Conservation (phyloP, 2,329 filamentous ascomycete species). For the Colletotrichum tropicale region DNA sequence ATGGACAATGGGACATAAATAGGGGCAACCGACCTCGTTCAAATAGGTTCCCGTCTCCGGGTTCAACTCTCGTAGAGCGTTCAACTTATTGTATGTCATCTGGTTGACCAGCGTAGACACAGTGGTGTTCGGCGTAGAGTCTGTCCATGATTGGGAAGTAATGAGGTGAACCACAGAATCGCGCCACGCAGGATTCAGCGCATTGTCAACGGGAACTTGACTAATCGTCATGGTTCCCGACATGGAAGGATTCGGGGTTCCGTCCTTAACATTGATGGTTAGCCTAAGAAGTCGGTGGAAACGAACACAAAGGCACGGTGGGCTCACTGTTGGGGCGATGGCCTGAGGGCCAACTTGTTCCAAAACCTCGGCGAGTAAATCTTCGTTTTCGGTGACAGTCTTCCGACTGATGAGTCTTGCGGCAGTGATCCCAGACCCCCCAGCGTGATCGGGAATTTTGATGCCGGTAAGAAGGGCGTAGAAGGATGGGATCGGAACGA, state of each 20-base stretch:
- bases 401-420: not conserved
- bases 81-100: not conserved
- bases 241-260: not conserved
- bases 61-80: not conserved
- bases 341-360: not conserved
- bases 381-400: not conserved
- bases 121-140: not conserved
- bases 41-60: not conserved
- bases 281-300: not conserved
- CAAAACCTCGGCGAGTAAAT: not conserved
- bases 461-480: not conserved
- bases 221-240: not conserved
- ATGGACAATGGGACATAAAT: not conserved
- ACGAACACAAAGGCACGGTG: not conserved
- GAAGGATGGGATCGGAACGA: not conserved
- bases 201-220: not conserved
- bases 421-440: not conserved
- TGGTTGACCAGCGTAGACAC: not conserved
- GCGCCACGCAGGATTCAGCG: not conserved
- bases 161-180: not conserved
- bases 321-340: not conserved
- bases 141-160: not conserved
- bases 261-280: not conserved
- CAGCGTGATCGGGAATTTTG: not conserved
- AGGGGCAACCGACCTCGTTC: not conserved